These are phyloP conservation scores for Stromatinia cepivora DNA, from an alignment of 2,329 filamentous ascomycete genomes.

Conservation along the genomic window DNA sequence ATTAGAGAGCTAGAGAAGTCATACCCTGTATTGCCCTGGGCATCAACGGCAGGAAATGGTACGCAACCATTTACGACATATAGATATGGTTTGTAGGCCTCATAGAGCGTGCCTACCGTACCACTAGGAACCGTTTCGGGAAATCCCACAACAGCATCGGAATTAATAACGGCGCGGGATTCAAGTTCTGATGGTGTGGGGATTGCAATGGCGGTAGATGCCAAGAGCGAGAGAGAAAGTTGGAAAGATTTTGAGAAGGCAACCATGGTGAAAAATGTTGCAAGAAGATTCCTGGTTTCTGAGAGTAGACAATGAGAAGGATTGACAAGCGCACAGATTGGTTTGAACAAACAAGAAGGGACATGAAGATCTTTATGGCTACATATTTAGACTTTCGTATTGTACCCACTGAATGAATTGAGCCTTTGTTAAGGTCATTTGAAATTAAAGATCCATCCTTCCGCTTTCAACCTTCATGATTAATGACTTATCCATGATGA, in stretches of 20 bases:
- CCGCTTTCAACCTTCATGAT: background rate
- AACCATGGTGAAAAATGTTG: conserved; percentile 27
- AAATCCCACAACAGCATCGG: conserved; percentile 54
- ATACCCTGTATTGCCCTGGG: conserved; percentile 56
- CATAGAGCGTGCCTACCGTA: conserved; percentile 49
- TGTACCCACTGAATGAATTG: background rate
- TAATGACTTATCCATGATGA: background rate
- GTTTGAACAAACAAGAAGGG: background rate
- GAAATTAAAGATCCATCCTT: background rate
- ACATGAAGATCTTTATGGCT: background rate
- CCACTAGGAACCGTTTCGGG: conserved; percentile 52
- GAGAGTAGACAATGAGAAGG: background rate
- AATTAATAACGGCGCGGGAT: conserved; percentile 46
- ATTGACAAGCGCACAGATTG: background rate
- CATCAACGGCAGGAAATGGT: conserved; percentile 62
- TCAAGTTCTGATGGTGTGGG: conserved; percentile 33
- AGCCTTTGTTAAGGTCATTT: background rate
- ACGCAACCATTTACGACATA: conserved; percentile 60
- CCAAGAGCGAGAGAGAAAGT: conserved; percentile 27
- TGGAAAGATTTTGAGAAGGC: conserved; percentile 28
- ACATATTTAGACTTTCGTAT: background rate
- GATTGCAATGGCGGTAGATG: conserved; percentile 23
- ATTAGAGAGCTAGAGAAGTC: conserved; percentile 23
- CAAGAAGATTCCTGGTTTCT: background rate
- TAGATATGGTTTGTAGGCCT: conserved; percentile 57